These are phyloP conservation scores for Penicillium simplicissimum DNA, from an alignment of 495 filamentous ascomycete species.

Conservation along the genomic window DNA sequence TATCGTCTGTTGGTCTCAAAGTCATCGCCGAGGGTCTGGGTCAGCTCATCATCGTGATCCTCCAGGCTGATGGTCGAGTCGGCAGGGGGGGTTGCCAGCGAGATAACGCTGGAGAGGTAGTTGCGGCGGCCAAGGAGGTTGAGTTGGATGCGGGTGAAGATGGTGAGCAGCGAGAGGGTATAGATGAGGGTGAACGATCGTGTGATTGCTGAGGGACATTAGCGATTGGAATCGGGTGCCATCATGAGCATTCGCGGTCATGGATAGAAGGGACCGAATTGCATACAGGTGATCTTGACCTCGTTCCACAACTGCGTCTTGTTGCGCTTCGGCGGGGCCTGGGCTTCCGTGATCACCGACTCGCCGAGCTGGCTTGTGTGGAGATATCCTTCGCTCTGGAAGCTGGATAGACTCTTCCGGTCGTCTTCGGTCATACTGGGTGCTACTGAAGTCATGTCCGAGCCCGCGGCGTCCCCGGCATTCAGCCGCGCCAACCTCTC, in stretches of 20 bases:
- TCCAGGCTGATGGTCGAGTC: constrained; percentile 77
- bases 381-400: constrained; percentile 75
- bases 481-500: constrained; percentile 63
- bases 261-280: neutral
- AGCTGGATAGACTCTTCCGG: constrained; percentile 70
- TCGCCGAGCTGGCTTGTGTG: constrained; percentile 74
- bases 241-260: neutral
- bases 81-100: constrained; percentile 66
- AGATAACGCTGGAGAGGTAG: constrained; percentile 93
- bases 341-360: constrained; percentile 40
- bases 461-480: constrained; percentile 52
- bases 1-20: constrained; percentile 94
- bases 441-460: constrained; percentile 66
- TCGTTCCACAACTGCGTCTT: constrained; percentile 97
- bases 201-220: constrained; percentile 68
- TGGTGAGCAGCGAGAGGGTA: constrained; percentile 80
- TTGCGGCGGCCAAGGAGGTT: constrained; percentile 94
- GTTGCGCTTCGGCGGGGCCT: constrained; percentile 63
- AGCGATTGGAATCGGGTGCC: neutral
- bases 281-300: constrained; percentile 89
- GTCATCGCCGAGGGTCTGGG: constrained; percentile 82
- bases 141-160: constrained; percentile 94
- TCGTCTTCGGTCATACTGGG: constrained; percentile 86
- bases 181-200: constrained; percentile 90
- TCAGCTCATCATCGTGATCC: constrained; percentile 81